Percentiles rank a stretch among this genome's conserved stretches.
phyloP scores from a whole-genome alignment of 1,284 basidiomycete genomes.

The Laetiporus sulphureus region DNA sequence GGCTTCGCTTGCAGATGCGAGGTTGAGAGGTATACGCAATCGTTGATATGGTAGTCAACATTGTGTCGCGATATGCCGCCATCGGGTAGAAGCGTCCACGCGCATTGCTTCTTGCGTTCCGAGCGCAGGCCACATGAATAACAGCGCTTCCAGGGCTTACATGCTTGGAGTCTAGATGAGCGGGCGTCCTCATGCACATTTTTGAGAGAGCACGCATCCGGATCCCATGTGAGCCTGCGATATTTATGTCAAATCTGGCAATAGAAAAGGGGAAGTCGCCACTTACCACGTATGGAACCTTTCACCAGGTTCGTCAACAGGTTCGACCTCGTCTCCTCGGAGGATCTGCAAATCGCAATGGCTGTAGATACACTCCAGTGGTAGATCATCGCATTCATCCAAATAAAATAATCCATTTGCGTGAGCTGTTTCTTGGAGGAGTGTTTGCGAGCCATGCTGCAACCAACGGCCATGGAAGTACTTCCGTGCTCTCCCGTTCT shows the following conservation, averaged over 20 bases:
- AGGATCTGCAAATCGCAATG: slow-evolving; percentile 45
- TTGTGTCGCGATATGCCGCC: slow-evolving; percentile 32
- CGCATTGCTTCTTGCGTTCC: slow-evolving; percentile 17
- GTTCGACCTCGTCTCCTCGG: slow-evolving; percentile 34
- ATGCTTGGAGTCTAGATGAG: slow-evolving; percentile 25
- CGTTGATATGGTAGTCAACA: slow-evolving; percentile 44
- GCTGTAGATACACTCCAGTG: slow-evolving; percentile 44
- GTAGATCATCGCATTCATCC: slow-evolving; percentile 45
- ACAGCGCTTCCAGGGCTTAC: slow-evolving; percentile 34
- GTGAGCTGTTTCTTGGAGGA: slow-evolving; percentile 59
- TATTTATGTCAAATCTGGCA: too few relatives aligned
- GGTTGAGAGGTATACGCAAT: slow-evolving; percentile 51
- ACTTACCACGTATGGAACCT: slow-evolving; percentile 49
- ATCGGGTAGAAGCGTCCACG: slow-evolving; percentile 19
- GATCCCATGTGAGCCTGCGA: slow-evolving; percentile 33
- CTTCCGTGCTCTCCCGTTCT: slow-evolving; percentile 21
- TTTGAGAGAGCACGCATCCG: too few relatives aligned
- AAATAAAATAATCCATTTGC: slow-evolving; percentile 49
- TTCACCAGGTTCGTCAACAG: slow-evolving; percentile 36
- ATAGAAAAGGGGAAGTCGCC: neutral
- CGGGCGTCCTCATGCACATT: too few relatives aligned
- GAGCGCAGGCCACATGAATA: slow-evolving; percentile 36
- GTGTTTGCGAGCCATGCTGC: slow-evolving; percentile 55
- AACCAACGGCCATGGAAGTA: slow-evolving; percentile 64
- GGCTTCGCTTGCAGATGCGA: slow-evolving; percentile 11